Evolutionary conservation across 768 basidiomycete genomes (phyloP).

Genomic region (Leccinum ochraceum): DNA sequence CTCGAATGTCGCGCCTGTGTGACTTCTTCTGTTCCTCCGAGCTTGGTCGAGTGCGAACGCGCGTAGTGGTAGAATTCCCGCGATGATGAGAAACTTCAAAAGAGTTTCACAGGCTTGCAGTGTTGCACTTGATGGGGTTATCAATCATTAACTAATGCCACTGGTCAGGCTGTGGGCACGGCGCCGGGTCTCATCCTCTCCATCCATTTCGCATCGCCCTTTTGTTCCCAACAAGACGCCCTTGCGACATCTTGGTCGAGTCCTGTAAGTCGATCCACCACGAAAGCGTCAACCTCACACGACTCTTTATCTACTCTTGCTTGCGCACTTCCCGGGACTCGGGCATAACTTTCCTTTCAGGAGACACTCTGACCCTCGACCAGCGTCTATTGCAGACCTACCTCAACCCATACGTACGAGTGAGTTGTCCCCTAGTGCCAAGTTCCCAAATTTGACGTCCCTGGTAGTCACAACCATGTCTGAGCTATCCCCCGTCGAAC

Average conservation of each 20-base stretch:
- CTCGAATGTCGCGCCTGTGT: background rate
- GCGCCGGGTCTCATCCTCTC: background rate
- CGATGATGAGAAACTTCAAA: slow-evolving; percentile 17
- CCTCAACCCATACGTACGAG: slow-evolving; percentile 4
- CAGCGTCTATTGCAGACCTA: slow-evolving; percentile 11
- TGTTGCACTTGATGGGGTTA: background rate
- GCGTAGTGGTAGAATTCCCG: slow-evolving; percentile 3
- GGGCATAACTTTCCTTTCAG: slow-evolving; percentile 7
- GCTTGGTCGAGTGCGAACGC: slow-evolving; percentile 7
- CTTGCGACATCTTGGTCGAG: slow-evolving; percentile 12
- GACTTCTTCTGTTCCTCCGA: background rate
- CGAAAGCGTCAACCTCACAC: background rate
- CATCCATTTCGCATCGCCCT: slow-evolving; percentile 6
- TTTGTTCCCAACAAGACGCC: slow-evolving; percentile 11
- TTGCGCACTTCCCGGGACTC: background rate
- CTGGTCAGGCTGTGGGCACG: slow-evolving; percentile 5
- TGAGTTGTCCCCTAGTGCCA: slow-evolving; percentile 6
- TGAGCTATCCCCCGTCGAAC: slow-evolving; percentile 54
- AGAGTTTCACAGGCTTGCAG: slow-evolving; percentile 1
- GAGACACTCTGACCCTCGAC: slow-evolving; percentile 7
- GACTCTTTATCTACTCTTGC: background rate
- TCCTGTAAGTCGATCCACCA: slow-evolving; percentile 18
- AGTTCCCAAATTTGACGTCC: background rate
- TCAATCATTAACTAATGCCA: background rate
- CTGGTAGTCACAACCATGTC: slow-evolving; percentile 30